Evolutionary conservation across 2,329 filamentous ascomycete genomes (phyloP), one percentile per base, ranked within the genome.

Genomic region (Talaromyces amestolkiae): DNA sequence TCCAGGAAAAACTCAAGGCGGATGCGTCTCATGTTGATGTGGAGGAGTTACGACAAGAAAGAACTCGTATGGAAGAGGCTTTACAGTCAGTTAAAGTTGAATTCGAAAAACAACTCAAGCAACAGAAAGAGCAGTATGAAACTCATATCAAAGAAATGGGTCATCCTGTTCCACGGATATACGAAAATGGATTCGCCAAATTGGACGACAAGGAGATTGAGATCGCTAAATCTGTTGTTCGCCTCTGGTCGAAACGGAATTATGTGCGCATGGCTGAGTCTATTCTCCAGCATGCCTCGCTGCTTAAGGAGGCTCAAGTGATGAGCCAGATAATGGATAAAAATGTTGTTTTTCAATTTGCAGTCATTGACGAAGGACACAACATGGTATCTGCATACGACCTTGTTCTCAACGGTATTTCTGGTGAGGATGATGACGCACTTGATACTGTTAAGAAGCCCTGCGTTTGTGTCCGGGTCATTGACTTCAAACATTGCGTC

Each of bases 311-410:
- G 78, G 95, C 95, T 1, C 95, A 99, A 74, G 89, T 99, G 67
- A 95, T 99, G 92, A 96, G 93, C 80, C 94, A 97, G 71, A 92
- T 96, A 72, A 91, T 99, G 81, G 91, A 95, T 70, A 95, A 97
- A 76, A 88, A 88, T 69, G 91, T 97, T 9, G 89, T 94, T 22
- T 98, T 99, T 76, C 95, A 99, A 76, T 99, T 98, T 75, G 90
- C 92, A 13, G 89, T 97, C 64, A 88, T 98, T 37, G 94, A 97
- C 72, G 83, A 90, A 68, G 95, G 95, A 1, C 93, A 99, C 73
- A 89, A 88, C 24, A 85, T 96, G 70, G 93, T 91, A 71, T 99
- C 95, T 3, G 96, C 93, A 0, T 99, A 99, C 78, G 95, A 99
- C 77, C 90, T 99, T 79, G 93, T 98, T 3, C 84, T 99, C 49